phyloP scores from a whole-genome alignment of 306 rosid species.

The Acacia confusa region DNA sequence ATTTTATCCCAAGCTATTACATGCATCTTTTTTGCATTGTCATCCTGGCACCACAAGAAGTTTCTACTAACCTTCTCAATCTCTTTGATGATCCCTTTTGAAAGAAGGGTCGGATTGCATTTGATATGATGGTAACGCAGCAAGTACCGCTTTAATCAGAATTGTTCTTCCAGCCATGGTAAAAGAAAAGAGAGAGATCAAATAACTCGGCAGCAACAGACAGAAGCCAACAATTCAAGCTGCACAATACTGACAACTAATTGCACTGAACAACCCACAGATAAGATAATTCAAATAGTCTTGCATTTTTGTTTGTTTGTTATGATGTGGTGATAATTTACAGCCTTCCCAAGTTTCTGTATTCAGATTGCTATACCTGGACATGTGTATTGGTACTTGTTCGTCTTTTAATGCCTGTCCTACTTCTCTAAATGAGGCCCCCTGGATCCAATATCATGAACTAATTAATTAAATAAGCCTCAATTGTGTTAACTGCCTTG shows the following conservation, averaged over 20 bases:
- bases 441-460: slow-evolving; percentile 15
- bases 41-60: too few relatives aligned
- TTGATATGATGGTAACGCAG: too few relatives aligned
- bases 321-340: slow-evolving; percentile 33
- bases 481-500: neutral
- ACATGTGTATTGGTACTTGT: neutral
- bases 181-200: slow-evolving; percentile 57
- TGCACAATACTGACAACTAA: slow-evolving; percentile 3
- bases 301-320: slow-evolving; percentile 2
- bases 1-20: too few relatives aligned
- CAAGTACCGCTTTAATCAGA: too few relatives aligned
- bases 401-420: neutral
- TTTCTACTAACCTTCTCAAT: too few relatives aligned
- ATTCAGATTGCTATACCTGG: slow-evolving; percentile 27
- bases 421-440: slow-evolving; percentile 23
- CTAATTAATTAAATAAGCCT: slow-evolving; percentile 5
- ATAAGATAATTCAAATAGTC: neutral
- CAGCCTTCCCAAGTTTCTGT: slow-evolving; percentile 9
- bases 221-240: slow-evolving; percentile 15
- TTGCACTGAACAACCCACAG: neutral
- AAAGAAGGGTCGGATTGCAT: too few relatives aligned
- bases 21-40: too few relatives aligned
- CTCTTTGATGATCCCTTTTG: too few relatives aligned
- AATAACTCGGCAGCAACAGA: slow-evolving; percentile 65
- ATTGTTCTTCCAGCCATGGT: too few relatives aligned